Percentiles rank a stretch among this genome's conserved stretches.
phyloP scores from a whole-genome alignment of 108 stramenopile genomes.

The Pseudonitzschia multistriata region DNA sequence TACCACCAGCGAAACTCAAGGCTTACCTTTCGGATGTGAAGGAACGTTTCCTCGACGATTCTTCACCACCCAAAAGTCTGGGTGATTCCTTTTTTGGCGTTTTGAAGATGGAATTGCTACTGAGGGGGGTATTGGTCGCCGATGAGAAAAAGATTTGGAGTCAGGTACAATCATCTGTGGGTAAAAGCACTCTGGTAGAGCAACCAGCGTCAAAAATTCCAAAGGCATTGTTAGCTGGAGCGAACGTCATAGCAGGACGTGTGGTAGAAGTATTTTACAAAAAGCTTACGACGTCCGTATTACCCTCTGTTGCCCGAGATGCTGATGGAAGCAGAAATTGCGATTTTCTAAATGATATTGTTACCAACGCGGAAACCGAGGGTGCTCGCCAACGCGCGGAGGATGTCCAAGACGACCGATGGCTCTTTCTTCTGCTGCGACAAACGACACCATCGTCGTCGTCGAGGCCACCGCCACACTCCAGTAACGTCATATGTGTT shows the following conservation, averaged over 20 bases:
- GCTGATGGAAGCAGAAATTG: neutral
- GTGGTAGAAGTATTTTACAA: constrained; percentile 34
- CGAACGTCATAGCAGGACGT: constrained; percentile 42
- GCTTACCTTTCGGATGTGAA: constrained; percentile 27
- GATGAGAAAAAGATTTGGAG: constrained; percentile 28
- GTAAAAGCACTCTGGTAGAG: constrained; percentile 31
- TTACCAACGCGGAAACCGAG: neutral
- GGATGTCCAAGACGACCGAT: constrained; percentile 36
- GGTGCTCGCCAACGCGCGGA: constrained; percentile 26
- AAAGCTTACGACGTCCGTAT: neutral
- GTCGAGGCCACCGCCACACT: neutral
- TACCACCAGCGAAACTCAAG: constrained; percentile 30
- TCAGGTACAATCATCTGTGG: constrained; percentile 32
- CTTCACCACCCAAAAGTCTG: neutral
- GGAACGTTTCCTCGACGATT: constrained; percentile 18
- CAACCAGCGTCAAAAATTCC: constrained; percentile 20
- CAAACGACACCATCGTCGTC: neutral
- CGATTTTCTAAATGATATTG: neutral
- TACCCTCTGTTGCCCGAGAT: neutral
- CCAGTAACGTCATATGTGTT: neutral
- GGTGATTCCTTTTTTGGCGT: constrained; percentile 18
- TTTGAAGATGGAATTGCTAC: constrained; percentile 33
- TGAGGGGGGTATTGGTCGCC: constrained; percentile 36
- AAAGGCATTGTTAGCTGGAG: constrained; percentile 40
- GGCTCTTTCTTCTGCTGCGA: constrained; percentile 20